Base-by-base conservation (phyloP, 495 filamentous ascomycete species). In the Penicillium roqueforti region DNA sequence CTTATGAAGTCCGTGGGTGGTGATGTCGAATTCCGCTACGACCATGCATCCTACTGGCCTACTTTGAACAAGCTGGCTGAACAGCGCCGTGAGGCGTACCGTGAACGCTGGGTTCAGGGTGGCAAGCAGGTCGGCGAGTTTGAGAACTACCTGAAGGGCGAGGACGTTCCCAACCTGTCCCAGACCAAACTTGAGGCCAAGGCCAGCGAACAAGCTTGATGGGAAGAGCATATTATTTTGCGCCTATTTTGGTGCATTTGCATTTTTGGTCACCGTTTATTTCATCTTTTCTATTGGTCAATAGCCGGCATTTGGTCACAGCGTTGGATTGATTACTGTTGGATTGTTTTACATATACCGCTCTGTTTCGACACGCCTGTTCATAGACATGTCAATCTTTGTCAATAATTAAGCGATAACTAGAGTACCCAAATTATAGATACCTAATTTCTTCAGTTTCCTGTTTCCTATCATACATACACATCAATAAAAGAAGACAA, bases 41-140 rank as follows among this genome's bases (percentile, higher is more conserved):
- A 95, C 54, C 95, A 98, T 69, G 63, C 77, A 1, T 69, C 74
- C 19, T 98, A 97, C 76, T 98, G 93, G 93, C 89, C 91, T 4
- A 86, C 89, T 7, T 74, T 98, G 47, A 78, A 80, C 51, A 76
- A 80, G 58, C 67, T 96, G 51, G 84, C 84, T 55, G 73, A 77
- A 20, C 72, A 85, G 66, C 81, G 80, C 55, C 77, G 80, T 23
- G 75, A 75, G 19, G 79, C 78, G 39, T 79, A 81, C 53, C 69
- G 63, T 39, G 78, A 84, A 63, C 77, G 89, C 37, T 98, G 93
- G 93, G 75, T 85, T 59, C 79, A 78, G 29, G 86, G 78, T 6
- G 93, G 92, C 6, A 87, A 87, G 70, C 76, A 79, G 54, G 80
- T 96, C 53, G 92, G 92, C 7, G 88, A 95, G 67, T 83, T 79